Evolutionary conservation across 2,329 filamentous ascomycete species (phyloP), one percentile per base, ranked within the genome.

Genomic region (Ophiostoma pallidulum): DNA sequence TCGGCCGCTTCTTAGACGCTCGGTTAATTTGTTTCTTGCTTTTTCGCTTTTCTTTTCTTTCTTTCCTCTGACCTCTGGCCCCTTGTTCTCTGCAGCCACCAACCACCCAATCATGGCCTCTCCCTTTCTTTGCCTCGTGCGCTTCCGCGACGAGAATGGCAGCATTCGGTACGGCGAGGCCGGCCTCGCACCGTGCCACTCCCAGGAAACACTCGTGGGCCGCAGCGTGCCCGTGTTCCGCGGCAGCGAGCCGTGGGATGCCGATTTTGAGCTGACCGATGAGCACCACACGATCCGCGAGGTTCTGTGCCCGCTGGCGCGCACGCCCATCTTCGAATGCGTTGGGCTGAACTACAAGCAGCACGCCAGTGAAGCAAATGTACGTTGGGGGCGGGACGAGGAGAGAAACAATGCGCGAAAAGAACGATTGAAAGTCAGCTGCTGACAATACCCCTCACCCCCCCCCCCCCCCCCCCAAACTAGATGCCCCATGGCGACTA

Each of bases 231-330:
- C 45, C n/a, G 31, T 41, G 6, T 47, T 47, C 16, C n/a, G 14
- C 4, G 37, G 45, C n/a, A 29, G 13, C 3, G 37, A 47, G 29
- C 45, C 22, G 20, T 47, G 45, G 45, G n/a, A n/a, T n/a, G n/a
- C n/a, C n/a, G 45, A 36, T 16, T 40, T 47, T 20, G 31, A 12
- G 1, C 16, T 47, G 37, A 47, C 45, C 1, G 12, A 33, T 12
- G 45, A 47, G 29, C 19, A 36, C n/a, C 45, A 40, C 19, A 47
- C 45, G n/a, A 47, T 47, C 35, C 9, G 14, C 5, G 41, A 64
- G 50, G 57, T 77, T 2, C 63, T 77, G 0, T 68, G 70, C 0
- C 74, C 74, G 1, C 56, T 77, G 40, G 66, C 66, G 0, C 59
- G 57, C 45, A 68, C 75, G 10, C 54, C 52, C 13, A 42, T 53